These are phyloP conservation scores for Capsella rubella DNA, from an alignment of 441 rosid species.

Conservation along the genomic window DNA sequence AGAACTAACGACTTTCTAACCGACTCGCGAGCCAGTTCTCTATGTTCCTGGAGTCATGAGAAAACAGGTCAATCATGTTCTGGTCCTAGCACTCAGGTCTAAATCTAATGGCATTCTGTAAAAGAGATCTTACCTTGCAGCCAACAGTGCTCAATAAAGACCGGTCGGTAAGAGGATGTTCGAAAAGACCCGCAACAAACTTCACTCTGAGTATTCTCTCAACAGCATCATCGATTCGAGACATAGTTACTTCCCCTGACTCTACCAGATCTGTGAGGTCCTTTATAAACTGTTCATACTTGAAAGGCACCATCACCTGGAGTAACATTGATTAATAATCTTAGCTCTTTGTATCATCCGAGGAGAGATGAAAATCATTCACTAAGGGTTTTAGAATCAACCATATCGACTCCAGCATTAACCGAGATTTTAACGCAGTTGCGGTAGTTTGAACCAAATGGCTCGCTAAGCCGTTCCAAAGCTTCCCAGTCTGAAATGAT, in stretches of 20 bases:
- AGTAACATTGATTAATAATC: background rate
- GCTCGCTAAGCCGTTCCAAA: constrained; percentile 61
- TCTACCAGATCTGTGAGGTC: constrained; percentile 59
- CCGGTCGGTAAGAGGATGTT: constrained; percentile 43
- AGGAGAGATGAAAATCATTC: background rate
- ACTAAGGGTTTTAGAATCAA: constrained; percentile 31
- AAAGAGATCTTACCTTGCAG: constrained; percentile 58
- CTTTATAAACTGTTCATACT: constrained; percentile 54
- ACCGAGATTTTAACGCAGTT: constrained; percentile 59
- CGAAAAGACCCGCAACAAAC: constrained; percentile 26
- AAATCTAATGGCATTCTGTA: background rate
- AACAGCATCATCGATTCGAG: constrained; percentile 82
- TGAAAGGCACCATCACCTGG: constrained; percentile 77
- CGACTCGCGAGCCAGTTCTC: constrained; percentile 78
- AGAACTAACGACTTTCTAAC: constrained; percentile 85
- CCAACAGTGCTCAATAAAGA: constrained; percentile 68
- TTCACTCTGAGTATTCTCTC: constrained; percentile 29
- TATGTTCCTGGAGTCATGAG: constrained; percentile 59
- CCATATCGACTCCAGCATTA: constrained; percentile 92
- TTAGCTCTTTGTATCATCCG: background rate
- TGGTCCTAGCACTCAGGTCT: background rate
- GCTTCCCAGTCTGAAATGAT: constrained; percentile 89
- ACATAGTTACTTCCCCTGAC: constrained; percentile 67
- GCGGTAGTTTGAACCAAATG: constrained; percentile 65
- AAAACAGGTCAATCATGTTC: background rate